phyloP scores from a whole-genome alignment of 805 yeast species.

The Kuraishia floccosa region DNA sequence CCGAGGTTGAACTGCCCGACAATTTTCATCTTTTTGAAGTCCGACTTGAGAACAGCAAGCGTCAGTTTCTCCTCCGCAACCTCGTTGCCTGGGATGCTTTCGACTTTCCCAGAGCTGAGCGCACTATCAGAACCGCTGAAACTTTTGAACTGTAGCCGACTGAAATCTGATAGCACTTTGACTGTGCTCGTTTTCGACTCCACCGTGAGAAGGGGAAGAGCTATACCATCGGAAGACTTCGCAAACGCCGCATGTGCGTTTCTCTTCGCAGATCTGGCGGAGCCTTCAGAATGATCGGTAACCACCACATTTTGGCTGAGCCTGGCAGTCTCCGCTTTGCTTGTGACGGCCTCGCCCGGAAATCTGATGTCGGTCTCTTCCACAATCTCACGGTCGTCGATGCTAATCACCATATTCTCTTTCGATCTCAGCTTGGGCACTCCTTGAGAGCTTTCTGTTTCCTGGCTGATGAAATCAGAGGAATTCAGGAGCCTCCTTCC shows the following conservation, averaged over 20 bases:
- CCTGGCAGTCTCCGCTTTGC: background rate
- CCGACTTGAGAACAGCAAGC: constrained; percentile 54
- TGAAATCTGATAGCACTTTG: no score
- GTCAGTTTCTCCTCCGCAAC: constrained; percentile 50
- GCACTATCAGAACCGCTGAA: no score
- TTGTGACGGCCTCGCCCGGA: background rate
- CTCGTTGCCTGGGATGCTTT: constrained; percentile 30
- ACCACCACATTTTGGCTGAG: no score
- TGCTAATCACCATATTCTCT: no score
- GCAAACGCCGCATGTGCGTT: no score
- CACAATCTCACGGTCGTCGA: background rate
- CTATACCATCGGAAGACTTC: no score
- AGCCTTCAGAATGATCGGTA: no score
- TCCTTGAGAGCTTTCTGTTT: background rate
- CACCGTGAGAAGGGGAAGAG: no score
- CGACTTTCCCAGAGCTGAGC: constrained; percentile 8
- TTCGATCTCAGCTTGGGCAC: background rate
- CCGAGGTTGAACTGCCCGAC: constrained; percentile 96
- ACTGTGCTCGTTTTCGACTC: no score
- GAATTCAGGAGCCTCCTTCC: background rate
- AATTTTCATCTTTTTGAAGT: constrained; percentile 64
- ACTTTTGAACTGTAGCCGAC: no score
- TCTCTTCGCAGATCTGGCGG: no score
- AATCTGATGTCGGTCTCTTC: background rate
- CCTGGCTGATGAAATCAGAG: background rate